Evolutionary conservation across 495 filamentous ascomycete genomes (phyloP).

Genomic region (Podospora didyma): DNA sequence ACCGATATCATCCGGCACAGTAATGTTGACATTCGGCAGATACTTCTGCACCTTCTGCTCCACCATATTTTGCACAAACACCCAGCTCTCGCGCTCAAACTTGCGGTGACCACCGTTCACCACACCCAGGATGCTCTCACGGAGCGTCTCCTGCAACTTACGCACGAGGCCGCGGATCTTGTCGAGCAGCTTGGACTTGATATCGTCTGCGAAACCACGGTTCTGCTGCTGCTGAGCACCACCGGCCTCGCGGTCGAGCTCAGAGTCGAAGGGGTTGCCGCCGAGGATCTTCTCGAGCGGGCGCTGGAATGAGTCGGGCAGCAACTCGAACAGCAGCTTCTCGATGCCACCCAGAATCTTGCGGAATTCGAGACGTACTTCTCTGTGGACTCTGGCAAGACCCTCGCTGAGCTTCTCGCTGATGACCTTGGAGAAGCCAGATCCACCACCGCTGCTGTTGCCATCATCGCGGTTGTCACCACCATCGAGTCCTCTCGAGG

Average conservation of each 20-base stretch:
- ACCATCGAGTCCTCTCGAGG: conserved; percentile 18
- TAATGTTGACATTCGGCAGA: conserved; percentile 32
- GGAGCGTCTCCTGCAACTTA: conserved; percentile 33
- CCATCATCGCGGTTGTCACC: conserved; percentile 9
- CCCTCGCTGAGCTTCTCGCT: conserved; percentile 34
- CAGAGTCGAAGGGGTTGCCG: conserved; percentile 31
- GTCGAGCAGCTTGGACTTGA: conserved; percentile 29
- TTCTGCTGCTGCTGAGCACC: conserved; percentile 8
- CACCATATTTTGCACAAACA: conserved; percentile 34
- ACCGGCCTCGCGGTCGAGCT: conserved; percentile 24
- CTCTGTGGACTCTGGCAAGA: conserved; percentile 28
- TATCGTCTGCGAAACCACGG: conserved; percentile 27
- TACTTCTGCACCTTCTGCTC: conserved; percentile 34
- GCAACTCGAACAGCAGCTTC: conserved; percentile 31
- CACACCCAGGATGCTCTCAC: conserved; percentile 27
- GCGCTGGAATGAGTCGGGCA: conserved; percentile 29
- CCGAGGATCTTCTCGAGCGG: conserved; percentile 34
- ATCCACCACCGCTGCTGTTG: conserved; percentile 4
- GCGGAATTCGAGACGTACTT: conserved; percentile 35
- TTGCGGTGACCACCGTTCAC: conserved; percentile 35
- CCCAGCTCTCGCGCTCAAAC: conserved; percentile 33
- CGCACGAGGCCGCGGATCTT: conserved; percentile 31
- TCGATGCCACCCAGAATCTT: conserved; percentile 30
- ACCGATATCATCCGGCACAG: conserved; percentile 32
- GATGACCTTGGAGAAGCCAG: conserved; percentile 32